Evolutionary conservation across 2,329 filamentous ascomycete genomes (phyloP).

Genomic region (Ceratocystis huliohia): DNA sequence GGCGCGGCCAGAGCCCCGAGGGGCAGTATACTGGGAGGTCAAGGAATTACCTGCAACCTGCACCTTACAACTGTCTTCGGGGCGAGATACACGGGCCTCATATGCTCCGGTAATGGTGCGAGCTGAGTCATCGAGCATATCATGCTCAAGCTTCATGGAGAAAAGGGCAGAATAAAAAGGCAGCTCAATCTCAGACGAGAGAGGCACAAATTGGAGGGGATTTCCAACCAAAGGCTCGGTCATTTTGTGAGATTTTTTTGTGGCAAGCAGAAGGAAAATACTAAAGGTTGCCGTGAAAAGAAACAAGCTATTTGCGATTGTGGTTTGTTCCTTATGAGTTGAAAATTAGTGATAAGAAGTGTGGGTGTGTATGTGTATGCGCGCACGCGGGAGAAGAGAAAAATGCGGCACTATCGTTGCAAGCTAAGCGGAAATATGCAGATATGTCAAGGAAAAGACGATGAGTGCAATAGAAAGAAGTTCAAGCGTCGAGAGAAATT

Average conservation of each 20-base stretch:
- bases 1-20: conserved; percentile 61
- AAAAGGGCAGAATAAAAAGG: conserved; percentile 93
- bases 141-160: conserved; percentile 85
- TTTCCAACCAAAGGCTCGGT: conserved; percentile 20
- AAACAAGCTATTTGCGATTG: too few species aligned
- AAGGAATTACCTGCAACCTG: conserved; percentile 81
- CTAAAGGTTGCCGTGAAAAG: background rate
- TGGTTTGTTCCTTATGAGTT: too few species aligned
- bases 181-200: conserved; percentile 86
- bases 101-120: conserved; percentile 79
- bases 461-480: too few species aligned
- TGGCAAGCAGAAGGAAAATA: conserved; percentile 24
- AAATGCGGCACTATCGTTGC: too few species aligned
- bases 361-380: too few species aligned
- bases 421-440: too few species aligned
- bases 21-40: conserved; percentile 45
- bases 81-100: conserved; percentile 62
- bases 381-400: too few species aligned
- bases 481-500: too few species aligned
- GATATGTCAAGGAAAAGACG: too few species aligned
- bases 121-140: conserved; percentile 89
- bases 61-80: conserved; percentile 72
- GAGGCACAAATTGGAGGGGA: conserved; percentile 63
- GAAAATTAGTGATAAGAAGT: too few species aligned
- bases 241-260: conserved; percentile 10